Evolutionary conservation across 2,329 filamentous ascomycete genomes (phyloP).

Genomic region (Colletotrichum orchidophilum): DNA sequence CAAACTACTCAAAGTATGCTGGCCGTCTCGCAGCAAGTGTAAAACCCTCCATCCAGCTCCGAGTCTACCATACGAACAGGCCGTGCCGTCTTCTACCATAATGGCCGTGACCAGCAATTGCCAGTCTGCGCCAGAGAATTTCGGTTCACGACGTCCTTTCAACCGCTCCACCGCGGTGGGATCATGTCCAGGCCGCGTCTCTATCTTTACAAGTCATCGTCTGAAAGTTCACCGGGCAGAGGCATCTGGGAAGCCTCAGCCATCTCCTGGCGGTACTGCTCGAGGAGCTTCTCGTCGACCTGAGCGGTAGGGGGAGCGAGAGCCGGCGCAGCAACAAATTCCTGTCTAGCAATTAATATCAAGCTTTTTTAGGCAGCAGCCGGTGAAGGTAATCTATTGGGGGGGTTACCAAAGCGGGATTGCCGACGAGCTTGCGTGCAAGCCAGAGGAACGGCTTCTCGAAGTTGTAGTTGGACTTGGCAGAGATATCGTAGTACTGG

Average conservation of each 20-base stretch:
- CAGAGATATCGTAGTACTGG: slow-evolving; percentile 99
- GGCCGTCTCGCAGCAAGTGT: slow-evolving; percentile 31
- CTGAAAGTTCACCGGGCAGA: slow-evolving; percentile 94
- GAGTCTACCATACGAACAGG: slow-evolving; percentile 31
- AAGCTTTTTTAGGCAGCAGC: not conserved
- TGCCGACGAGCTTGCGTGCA: slow-evolving; percentile 97
- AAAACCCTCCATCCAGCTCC: slow-evolving; percentile 27
- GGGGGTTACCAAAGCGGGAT: slow-evolving; percentile 78
- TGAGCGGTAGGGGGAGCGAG: slow-evolving; percentile 92
- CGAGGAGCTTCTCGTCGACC: slow-evolving; percentile 85
- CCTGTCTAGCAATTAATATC: slow-evolving; percentile 61
- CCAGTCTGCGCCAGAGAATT: slow-evolving; percentile 27
- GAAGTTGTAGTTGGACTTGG: slow-evolving; percentile 99
- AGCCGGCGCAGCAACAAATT: slow-evolving; percentile 95
- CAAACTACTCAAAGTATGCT: slow-evolving; percentile 34
- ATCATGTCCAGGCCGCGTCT: slow-evolving; percentile 13
- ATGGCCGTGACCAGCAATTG: slow-evolving; percentile 21
- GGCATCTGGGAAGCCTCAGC: slow-evolving; percentile 79
- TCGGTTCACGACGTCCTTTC: slow-evolving; percentile 21
- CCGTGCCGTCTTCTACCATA: slow-evolving; percentile 29
- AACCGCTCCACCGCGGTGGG: slow-evolving; percentile 11
- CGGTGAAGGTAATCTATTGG: not conserved
- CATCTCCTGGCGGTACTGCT: slow-evolving; percentile 91
- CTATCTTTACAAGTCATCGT: slow-evolving; percentile 67
- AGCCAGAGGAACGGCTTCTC: slow-evolving; percentile 99